Evolutionary conservation across 768 basidiomycete species (phyloP).

Genomic region (Hortiboletus campestris): DNA sequence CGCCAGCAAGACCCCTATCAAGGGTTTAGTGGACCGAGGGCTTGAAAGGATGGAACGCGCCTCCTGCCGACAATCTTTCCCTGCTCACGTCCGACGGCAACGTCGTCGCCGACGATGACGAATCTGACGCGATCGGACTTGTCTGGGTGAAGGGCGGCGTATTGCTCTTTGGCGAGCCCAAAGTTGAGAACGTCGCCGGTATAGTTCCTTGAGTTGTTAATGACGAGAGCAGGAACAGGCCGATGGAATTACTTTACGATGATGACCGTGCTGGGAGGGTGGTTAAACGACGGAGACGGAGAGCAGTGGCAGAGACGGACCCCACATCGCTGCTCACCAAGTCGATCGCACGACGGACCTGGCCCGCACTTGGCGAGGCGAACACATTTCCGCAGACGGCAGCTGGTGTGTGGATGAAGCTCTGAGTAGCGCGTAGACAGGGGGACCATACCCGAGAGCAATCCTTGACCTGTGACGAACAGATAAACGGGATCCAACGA

Average conservation of each 20-base stretch:
- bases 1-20: constrained; percentile 74
- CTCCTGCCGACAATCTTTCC: constrained; percentile 84
- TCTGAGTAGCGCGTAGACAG: neutral
- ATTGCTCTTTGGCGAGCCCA: constrained; percentile 84
- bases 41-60: constrained; percentile 20
- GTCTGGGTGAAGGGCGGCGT: constrained; percentile 65
- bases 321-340: constrained; percentile 70
- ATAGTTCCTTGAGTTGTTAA: constrained; percentile 59
- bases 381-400: constrained; percentile 90
- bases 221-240: neutral
- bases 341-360: constrained; percentile 80
- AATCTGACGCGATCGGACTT: constrained; percentile 69
- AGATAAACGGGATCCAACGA: neutral
- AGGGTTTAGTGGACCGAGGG: neutral
- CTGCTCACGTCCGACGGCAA: constrained; percentile 78
- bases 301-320: constrained; percentile 35
- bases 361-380: constrained; percentile 84
- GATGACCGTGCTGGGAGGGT: constrained; percentile 60
- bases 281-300: neutral
- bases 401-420: constrained; percentile 34
- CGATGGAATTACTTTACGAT: constrained; percentile 64
- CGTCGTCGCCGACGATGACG: constrained; percentile 86
- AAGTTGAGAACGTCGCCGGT: constrained; percentile 92
- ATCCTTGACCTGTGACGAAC: constrained; percentile 57
- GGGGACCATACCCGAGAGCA: constrained; percentile 58